Evolutionary conservation across 2,329 filamentous ascomycete genomes (phyloP), one percentile per base, ranked within the genome.

Genomic region (Coniochaeta sp.): DNA sequence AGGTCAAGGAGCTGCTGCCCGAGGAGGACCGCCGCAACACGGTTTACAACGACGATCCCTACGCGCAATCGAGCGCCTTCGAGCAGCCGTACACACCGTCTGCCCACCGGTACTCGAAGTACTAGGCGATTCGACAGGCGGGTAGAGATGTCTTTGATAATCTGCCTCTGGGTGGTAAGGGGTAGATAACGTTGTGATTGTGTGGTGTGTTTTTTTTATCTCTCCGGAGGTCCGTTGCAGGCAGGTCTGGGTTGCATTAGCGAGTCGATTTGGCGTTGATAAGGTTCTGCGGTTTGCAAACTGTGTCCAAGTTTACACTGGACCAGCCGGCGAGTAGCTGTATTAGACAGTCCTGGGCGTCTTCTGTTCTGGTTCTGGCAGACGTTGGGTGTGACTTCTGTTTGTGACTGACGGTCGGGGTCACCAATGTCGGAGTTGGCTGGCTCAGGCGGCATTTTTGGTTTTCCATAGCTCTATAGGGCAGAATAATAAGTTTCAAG

Each of bases 1-100:
- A 99, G 72, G 89, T 98, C 71, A 98, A 98, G 79, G 93, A 98
- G 64, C 81, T 91, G 12, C 81, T 95, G 19, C 85, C 88, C 52
- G 90, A 95, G 65, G 91, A 95, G 60, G 90, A 52, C 16, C 87
- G 89, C 62, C 84, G 89, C 61, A 79, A 79, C 24, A 92, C 90
- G 1, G 75, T 89, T 54, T 95, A 93, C 73, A 78, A 82, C 54
- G 89, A 91, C 61, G 86, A 88, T 64, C 83, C 83, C 1, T 86
- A 85, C 63, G 80, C 78, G 58, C 85, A 86, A 43, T 77, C 82
- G 1, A 81, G 77, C 63, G 72, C 75, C 7, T 84, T 80, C 69
- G 82, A 85, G 60, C 73, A 80, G 66, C 74, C 79, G 6, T 81
- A 79, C 68, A 80, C 80, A 34, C 79, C 74, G 19, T 73, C 72